Conservation (phyloP, 345 rosid species). For the Acer saccharum region DNA sequence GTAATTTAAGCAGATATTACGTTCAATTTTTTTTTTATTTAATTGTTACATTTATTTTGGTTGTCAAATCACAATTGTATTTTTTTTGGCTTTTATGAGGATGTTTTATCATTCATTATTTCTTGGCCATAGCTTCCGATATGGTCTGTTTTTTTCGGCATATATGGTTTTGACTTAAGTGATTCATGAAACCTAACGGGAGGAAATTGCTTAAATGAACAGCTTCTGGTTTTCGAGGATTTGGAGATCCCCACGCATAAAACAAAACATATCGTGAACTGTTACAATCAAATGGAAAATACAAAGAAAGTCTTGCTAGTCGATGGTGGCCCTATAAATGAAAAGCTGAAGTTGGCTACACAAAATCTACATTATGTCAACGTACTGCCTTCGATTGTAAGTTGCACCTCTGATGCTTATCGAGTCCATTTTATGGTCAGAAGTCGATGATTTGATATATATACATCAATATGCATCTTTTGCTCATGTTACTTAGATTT, state of each 20-base stretch:
- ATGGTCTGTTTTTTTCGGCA: not conserved
- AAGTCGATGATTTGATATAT: not conserved
- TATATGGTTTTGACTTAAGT: not conserved
- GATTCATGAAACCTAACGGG: conserved; percentile 16
- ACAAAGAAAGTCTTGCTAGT: conserved; percentile 81
- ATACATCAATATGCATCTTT: not conserved
- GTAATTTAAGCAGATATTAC: not conserved
- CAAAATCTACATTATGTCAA: conserved; percentile 88
- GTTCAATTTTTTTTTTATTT: not conserved
- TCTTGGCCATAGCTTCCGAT: not conserved
- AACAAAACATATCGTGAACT: conserved; percentile 78
- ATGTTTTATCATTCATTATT: not conserved
- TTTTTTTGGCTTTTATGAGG: not conserved
- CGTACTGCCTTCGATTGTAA: conserved; percentile 87
- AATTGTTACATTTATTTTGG: not conserved
- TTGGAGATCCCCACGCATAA: conserved; percentile 79
- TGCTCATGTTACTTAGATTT: not conserved
- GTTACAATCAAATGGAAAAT: conserved; percentile 67
- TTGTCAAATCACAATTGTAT: conserved; percentile 6
- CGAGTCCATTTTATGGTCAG: not conserved
- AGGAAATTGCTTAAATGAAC: conserved; percentile 28
- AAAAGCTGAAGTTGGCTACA: conserved; percentile 86
- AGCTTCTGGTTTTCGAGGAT: conserved; percentile 88
- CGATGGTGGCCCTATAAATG: conserved; percentile 77
- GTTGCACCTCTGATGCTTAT: conserved; percentile 27